Evolutionary conservation across 2,329 filamentous ascomycete species (phyloP).

Genomic region (Colletotrichum tanaceti): DNA sequence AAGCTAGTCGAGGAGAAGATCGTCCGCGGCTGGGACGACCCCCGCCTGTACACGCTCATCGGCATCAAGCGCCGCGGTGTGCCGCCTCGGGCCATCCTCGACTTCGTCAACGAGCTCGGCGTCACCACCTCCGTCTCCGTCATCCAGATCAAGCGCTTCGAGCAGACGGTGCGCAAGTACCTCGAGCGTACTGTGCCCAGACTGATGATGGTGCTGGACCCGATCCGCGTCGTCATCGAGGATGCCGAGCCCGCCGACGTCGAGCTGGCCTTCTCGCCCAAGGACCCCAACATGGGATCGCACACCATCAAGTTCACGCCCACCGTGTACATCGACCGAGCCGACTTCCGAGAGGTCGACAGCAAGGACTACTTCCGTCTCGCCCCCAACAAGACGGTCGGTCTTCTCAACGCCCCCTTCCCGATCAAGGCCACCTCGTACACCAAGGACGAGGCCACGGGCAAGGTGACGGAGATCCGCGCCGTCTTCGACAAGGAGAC

Average conservation of each 20-base stretch:
- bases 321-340: conserved; percentile 86
- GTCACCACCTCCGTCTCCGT: conserved; percentile 85
- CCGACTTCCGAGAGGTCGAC: conserved; percentile 81
- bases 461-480: conserved; percentile 73
- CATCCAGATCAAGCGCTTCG: conserved; percentile 85
- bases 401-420: conserved; percentile 77
- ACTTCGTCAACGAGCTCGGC: conserved; percentile 91
- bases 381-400: conserved; percentile 80
- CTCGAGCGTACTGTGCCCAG: conserved; percentile 89
- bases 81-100: conserved; percentile 87
- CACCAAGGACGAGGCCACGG: conserved; percentile 72
- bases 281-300: conserved; percentile 75
- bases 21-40: conserved; percentile 92
- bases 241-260: conserved; percentile 74
- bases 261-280: conserved; percentile 83
- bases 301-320: conserved; percentile 75
- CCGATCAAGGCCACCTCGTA: conserved; percentile 78
- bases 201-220: conserved; percentile 89
- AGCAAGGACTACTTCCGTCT: conserved; percentile 83
- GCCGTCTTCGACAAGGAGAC: conserved; percentile 75
- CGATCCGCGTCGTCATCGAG: conserved; percentile 84
- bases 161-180: conserved; percentile 85
- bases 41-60: conserved; percentile 87
- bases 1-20: conserved; percentile 81
- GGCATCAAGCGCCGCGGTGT: conserved; percentile 86